Conservation (phyloP, 164 flowering plant species). For the Tinospora cordifolia region DNA sequence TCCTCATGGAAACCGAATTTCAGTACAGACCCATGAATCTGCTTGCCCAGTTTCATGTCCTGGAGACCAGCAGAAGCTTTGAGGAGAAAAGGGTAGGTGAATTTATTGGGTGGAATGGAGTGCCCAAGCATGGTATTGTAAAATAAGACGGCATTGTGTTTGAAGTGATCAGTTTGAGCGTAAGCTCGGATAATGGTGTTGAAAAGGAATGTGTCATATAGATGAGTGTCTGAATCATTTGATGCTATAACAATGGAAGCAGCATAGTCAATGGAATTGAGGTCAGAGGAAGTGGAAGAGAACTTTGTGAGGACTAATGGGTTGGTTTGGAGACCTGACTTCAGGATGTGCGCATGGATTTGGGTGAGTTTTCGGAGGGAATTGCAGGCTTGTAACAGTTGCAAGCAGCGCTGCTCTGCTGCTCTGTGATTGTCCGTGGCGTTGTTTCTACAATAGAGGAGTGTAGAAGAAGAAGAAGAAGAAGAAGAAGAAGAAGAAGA, state of each 20-base stretch:
- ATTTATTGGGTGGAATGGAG: conserved; percentile 41
- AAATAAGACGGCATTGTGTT: conserved; percentile 27
- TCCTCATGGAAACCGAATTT: conserved; percentile 40
- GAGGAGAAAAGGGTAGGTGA: conserved; percentile 51
- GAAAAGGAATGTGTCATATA: conserved; percentile 37
- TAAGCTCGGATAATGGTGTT: conserved; percentile 55
- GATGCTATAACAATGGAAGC: conserved; percentile 3
- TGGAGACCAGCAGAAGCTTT: conserved; percentile 39
- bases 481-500: not conserved
- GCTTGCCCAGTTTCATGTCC: conserved; percentile 25
- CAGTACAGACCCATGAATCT: conserved; percentile 50
- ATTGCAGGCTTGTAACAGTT: conserved; percentile 8
- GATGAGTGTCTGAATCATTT: conserved; percentile 1
- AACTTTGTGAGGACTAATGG: conserved; percentile 15
- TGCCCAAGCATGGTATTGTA: conserved; percentile 35
- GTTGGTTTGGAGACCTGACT: conserved; percentile 16
- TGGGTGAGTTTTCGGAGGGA: conserved; percentile 11
- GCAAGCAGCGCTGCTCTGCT: conserved; percentile 15
- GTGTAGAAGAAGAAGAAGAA: too few species aligned
- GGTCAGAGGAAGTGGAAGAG: conserved; percentile 12
- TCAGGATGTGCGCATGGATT: conserved; percentile 13
- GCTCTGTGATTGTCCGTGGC: conserved; percentile 11
- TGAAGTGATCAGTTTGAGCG: conserved; percentile 23
- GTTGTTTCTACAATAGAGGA: not conserved
- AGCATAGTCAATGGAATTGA: conserved; percentile 11